phyloP scores from a whole-genome alignment of 192 early-diverging fungal genomes.

The Chytriomyces sp. region DNA sequence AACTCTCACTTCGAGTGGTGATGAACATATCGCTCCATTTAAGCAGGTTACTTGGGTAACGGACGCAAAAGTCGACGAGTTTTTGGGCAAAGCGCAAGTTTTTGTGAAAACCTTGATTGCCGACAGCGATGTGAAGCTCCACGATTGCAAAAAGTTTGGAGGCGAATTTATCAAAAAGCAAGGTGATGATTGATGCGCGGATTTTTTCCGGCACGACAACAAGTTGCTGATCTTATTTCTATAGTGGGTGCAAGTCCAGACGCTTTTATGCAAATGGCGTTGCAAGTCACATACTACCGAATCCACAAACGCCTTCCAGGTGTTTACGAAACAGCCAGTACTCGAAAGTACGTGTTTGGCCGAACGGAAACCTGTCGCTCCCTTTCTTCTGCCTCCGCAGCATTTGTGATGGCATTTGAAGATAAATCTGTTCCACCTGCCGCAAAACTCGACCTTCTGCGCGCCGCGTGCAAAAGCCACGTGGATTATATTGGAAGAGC shows the following conservation, averaged over 20 bases:
- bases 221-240: conserved; percentile 61
- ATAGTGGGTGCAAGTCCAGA: conserved; percentile 69
- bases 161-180: conserved; percentile 75
- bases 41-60: conserved; percentile 42
- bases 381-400: conserved; percentile 69
- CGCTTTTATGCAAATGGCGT: conserved; percentile 83
- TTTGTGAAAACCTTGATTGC: conserved; percentile 56
- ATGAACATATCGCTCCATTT: conserved; percentile 10
- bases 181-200: conserved; percentile 46
- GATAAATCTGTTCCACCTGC: conserved; percentile 49
- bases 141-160: conserved; percentile 75
- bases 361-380: conserved; percentile 88
- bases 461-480: conserved; percentile 64
- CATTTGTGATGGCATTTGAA: conserved; percentile 72
- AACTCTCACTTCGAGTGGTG: not conserved
- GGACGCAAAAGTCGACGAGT: conserved; percentile 41
- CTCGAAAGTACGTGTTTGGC: conserved; percentile 79
- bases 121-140: conserved; percentile 66
- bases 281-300: conserved; percentile 85
- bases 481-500: conserved; percentile 63
- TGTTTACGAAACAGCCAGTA: conserved; percentile 87
- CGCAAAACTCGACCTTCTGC: conserved; percentile 62
- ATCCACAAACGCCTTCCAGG: conserved; percentile 66
- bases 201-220: conserved; percentile 66
- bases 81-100: conserved; percentile 58